These are phyloP conservation scores for Dipteronia sinensis DNA, from an alignment of 345 rosid species.

Conservation along the genomic window DNA sequence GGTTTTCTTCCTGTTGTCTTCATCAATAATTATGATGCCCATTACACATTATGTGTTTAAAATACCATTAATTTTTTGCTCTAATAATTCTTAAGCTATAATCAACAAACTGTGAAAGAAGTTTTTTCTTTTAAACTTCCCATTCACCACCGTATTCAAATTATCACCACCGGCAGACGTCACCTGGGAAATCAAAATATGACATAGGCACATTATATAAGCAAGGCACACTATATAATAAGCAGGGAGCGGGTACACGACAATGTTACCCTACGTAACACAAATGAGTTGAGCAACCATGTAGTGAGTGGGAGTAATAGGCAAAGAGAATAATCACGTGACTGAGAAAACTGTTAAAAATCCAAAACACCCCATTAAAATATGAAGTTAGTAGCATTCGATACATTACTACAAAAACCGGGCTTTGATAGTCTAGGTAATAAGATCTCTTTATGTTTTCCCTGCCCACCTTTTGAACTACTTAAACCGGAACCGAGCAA, in stretches of 20 bases:
- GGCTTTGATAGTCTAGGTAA: not conserved
- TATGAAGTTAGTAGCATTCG: not conserved
- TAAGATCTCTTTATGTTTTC: not conserved
- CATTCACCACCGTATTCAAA: not conserved
- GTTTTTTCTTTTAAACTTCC: not conserved
- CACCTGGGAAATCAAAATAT: not conserved
- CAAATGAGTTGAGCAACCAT: not conserved
- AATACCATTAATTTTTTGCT: not conserved
- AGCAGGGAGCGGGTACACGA: not conserved
- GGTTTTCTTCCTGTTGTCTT: too few species aligned
- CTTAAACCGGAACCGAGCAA: not conserved
- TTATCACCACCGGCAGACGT: not conserved
- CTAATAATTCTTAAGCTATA: not conserved
- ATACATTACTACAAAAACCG: conserved; percentile 6
- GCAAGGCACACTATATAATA: too few species aligned
- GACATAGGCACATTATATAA: too few species aligned
- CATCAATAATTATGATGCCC: not conserved
- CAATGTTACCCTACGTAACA: not conserved
- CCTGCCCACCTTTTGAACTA: not conserved
- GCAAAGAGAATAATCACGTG: not conserved
- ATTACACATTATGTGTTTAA: not conserved
- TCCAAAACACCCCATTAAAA: not conserved
- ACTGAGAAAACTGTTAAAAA: not conserved
- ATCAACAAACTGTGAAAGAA: not conserved
- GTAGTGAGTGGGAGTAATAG: not conserved